phyloP scores from a whole-genome alignment of 1,284 basidiomycete genomes.

The Cutaneotrichosporon sp. region DNA sequence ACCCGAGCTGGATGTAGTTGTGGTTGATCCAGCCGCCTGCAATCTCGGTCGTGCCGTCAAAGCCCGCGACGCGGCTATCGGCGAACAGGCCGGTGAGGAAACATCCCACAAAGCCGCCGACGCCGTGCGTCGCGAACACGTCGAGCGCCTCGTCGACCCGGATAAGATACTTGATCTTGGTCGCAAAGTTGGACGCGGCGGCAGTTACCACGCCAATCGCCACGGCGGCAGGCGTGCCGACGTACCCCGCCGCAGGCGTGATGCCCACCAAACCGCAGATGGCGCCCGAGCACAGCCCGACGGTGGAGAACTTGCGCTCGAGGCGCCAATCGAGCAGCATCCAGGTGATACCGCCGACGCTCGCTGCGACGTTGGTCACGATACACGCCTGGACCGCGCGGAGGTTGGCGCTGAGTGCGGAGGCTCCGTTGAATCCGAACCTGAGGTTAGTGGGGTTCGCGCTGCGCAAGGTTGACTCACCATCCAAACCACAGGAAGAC shows the following conservation, averaged over 20 bases:
- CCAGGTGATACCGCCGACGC: slow-evolving; percentile 86
- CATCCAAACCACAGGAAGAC: slow-evolving; percentile 97
- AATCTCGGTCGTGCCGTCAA: slow-evolving; percentile 71
- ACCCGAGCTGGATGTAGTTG: slow-evolving; percentile 64
- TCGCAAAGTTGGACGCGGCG: slow-evolving; percentile 85
- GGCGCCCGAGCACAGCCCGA: slow-evolving; percentile 95
- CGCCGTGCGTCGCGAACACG: slow-evolving; percentile 80
- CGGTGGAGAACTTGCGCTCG: slow-evolving; percentile 85
- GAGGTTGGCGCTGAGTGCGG: slow-evolving; percentile 64
- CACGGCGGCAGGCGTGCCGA: slow-evolving; percentile 74
- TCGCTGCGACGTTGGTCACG: slow-evolving; percentile 85
- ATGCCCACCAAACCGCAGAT: slow-evolving; percentile 78
- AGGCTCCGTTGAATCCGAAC: slow-evolving; percentile 84
- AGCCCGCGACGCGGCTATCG: slow-evolving; percentile 72
- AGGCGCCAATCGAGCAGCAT: slow-evolving; percentile 91
- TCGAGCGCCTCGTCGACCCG: slow-evolving; percentile 65
- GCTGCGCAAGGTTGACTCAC: too few species aligned
- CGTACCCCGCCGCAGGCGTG: slow-evolving; percentile 85
- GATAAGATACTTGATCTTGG: slow-evolving; percentile 68
- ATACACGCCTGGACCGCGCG: slow-evolving; percentile 84
- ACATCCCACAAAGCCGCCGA: slow-evolving; percentile 77
- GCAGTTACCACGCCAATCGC: slow-evolving; percentile 81
- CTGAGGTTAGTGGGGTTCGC: too few species aligned
- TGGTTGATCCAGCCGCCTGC: slow-evolving; percentile 87
- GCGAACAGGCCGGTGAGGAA: slow-evolving; percentile 74